Percentiles rank a stretch among this genome's conserved stretches.
Conservation (phyloP, 148 eudicot species). For the Fallopia convolvulus region DNA sequence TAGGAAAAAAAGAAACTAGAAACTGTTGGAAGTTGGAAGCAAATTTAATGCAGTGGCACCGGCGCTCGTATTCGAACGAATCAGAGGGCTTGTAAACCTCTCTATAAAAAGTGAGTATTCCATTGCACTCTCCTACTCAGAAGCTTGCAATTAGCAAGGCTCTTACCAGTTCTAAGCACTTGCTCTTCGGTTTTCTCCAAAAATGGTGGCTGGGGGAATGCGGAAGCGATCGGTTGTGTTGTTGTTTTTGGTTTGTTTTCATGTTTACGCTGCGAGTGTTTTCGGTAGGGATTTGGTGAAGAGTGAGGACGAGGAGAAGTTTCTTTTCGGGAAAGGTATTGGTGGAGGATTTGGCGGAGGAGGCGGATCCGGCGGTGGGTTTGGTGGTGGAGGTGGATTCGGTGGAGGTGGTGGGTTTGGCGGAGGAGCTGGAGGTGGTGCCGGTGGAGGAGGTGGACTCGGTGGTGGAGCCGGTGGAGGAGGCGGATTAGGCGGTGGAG, state of each 20-base stretch:
- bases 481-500: slow-evolving; percentile 19
- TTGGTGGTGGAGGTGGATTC: slow-evolving; percentile 15
- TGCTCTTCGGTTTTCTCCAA: not conserved
- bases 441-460: not conserved
- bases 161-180: not conserved
- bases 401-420: slow-evolving; percentile 20
- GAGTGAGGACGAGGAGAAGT: slow-evolving; percentile 28
- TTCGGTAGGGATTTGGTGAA: slow-evolving; percentile 17
- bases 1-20: not conserved
- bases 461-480: slow-evolving; percentile 11
- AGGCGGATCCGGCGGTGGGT: slow-evolving; percentile 28
- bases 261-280: slow-evolving; percentile 19
- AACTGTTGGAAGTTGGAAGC: slow-evolving; percentile 7
- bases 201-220: slow-evolving; percentile 20
- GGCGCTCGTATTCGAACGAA: not conserved
- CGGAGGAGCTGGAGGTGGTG: slow-evolving; percentile 12
- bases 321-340: slow-evolving; percentile 10
- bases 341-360: slow-evolving; percentile 3
- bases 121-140: not conserved
- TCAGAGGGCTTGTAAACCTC: not conserved
- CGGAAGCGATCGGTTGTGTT: slow-evolving; percentile 22
- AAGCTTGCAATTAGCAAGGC: not conserved
- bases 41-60: not conserved
- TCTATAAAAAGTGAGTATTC: not conserved
- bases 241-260: slow-evolving; percentile 33